A percentile compares a stretch with the other conserved stretches of the same genome.
These are phyloP conservation scores for Amylocarpus encephaloides DNA, from an alignment of 2,329 filamentous ascomycete genomes.

Conservation along the genomic window DNA sequence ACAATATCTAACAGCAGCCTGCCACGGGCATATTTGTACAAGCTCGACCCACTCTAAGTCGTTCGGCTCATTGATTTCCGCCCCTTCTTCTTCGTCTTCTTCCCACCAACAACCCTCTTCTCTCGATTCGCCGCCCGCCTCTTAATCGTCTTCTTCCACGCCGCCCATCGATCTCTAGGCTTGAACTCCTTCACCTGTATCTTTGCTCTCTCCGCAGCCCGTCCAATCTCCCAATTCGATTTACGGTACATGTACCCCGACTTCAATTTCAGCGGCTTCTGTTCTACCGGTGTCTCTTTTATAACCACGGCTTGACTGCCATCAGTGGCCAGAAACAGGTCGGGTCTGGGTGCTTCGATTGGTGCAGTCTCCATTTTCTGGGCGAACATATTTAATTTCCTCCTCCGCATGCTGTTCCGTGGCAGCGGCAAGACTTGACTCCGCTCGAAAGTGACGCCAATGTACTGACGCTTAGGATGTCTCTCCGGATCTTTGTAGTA, in stretches of 20 bases:
- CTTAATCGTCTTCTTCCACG: slow-evolving; percentile 54
- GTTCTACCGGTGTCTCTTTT: slow-evolving; percentile 29
- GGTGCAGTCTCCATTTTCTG: slow-evolving; percentile 37
- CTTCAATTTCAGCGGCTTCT: slow-evolving; percentile 36
- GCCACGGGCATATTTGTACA: no score
- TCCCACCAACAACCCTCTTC: slow-evolving; percentile 42
- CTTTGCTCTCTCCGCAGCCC: slow-evolving; percentile 53
- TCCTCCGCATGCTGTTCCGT: slow-evolving; percentile 63
- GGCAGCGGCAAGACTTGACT: slow-evolving; percentile 74
- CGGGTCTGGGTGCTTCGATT: slow-evolving; percentile 8
- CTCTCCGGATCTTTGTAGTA: slow-evolving; percentile 85
- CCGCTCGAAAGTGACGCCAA: slow-evolving; percentile 84
- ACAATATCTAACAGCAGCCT: no score
- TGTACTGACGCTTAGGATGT: slow-evolving; percentile 87
- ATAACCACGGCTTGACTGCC: slow-evolving; percentile 2
- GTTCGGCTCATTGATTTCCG: no score
- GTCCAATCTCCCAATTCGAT: slow-evolving; percentile 62
- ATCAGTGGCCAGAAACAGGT: slow-evolving; percentile 13
- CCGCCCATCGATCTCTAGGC: slow-evolving; percentile 49
- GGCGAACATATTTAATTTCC: slow-evolving; percentile 68
- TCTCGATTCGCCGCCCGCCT: slow-evolving; percentile 45
- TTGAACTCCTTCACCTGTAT: slow-evolving; percentile 52
- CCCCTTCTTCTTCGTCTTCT: slow-evolving; percentile 11
- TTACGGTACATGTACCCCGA: slow-evolving; percentile 59
- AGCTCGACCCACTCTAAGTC: no score